Percentiles rank a stretch among this genome's conserved stretches.
These are phyloP conservation scores for Cladophialophora chaetospira DNA, from an alignment of 2,329 filamentous ascomycete species.

Conservation along the genomic window DNA sequence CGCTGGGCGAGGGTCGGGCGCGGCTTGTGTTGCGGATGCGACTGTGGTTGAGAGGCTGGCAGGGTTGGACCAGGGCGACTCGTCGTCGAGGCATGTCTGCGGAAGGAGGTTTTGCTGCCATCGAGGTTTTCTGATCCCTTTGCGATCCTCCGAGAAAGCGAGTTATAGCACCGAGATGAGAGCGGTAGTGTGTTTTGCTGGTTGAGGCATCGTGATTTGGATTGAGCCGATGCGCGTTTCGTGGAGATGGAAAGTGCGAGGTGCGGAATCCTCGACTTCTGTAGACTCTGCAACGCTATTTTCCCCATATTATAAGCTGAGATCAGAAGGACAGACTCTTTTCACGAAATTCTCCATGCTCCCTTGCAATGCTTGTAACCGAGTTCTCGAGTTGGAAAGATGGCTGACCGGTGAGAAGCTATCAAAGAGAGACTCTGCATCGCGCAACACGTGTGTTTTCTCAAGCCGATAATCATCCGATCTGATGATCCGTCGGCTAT, in stretches of 20 bases:
- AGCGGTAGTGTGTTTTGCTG: not conserved
- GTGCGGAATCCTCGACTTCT: conserved; percentile 23
- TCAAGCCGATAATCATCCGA: conserved; percentile 16
- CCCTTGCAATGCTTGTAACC: too few relatives aligned
- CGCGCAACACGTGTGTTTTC: not conserved
- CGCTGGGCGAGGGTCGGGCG: conserved; percentile 8
- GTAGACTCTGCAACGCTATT: conserved; percentile 5
- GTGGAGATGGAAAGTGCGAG: conserved; percentile 22
- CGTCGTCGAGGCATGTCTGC: conserved; percentile 16
- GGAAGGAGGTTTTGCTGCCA: not conserved
- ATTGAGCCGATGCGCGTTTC: conserved; percentile 17
- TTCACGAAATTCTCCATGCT: too few relatives aligned
- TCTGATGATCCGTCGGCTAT: not conserved
- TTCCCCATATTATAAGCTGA: conserved; percentile 5
- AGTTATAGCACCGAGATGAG: not conserved
- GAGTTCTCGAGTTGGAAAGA: too few relatives aligned
- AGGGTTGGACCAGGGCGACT: conserved; percentile 21
- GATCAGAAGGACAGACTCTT: not conserved
- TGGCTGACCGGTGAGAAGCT: too few relatives aligned
- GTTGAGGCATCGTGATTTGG: not conserved
- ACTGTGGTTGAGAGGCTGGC: not conserved
- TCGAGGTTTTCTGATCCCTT: not conserved
- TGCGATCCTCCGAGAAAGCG: not conserved
- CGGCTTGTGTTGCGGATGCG: not conserved
- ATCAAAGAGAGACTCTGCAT: not conserved